Evolutionary conservation across 1,139 yeast genomes (phyloP).

Genomic region (Lodderomyces margitis): DNA sequence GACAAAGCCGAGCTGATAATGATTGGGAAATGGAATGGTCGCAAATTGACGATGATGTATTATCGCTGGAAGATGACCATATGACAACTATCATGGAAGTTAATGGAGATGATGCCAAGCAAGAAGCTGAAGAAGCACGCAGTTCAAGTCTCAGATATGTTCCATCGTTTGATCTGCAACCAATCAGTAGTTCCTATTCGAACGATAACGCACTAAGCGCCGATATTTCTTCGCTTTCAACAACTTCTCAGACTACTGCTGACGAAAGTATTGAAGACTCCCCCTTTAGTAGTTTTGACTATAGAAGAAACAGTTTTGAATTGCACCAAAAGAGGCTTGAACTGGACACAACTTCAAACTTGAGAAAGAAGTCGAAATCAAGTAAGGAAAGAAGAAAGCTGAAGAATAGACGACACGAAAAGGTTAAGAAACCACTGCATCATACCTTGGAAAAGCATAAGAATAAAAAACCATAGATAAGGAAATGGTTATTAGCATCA

Average conservation of each 20-base stretch:
- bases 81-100: neutral
- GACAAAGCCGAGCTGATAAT: neutral
- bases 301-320: constrained; percentile 15
- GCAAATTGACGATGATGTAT: constrained; percentile 1
- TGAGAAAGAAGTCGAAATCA: neutral
- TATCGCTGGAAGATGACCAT: neutral
- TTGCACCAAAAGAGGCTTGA: constrained; percentile 6
- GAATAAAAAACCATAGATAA: neutral
- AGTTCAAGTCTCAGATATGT: constrained; percentile 2
- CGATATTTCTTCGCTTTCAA: neutral
- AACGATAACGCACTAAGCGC: neutral
- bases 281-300: neutral
- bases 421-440: neutral
- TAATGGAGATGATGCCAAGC: neutral
- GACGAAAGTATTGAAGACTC: constrained; percentile 1
- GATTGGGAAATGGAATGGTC: constrained; percentile 2
- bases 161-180: constrained; percentile 9
- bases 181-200: neutral
- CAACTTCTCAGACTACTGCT: neutral
- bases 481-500: neutral
- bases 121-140: neutral
- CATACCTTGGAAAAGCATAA: neutral
- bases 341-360: neutral
- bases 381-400: neutral
- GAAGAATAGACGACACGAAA: no score